These are phyloP conservation scores for Trichoderma sp. DNA, from an alignment of 2,329 filamentous ascomycete species.

Conservation along the genomic window DNA sequence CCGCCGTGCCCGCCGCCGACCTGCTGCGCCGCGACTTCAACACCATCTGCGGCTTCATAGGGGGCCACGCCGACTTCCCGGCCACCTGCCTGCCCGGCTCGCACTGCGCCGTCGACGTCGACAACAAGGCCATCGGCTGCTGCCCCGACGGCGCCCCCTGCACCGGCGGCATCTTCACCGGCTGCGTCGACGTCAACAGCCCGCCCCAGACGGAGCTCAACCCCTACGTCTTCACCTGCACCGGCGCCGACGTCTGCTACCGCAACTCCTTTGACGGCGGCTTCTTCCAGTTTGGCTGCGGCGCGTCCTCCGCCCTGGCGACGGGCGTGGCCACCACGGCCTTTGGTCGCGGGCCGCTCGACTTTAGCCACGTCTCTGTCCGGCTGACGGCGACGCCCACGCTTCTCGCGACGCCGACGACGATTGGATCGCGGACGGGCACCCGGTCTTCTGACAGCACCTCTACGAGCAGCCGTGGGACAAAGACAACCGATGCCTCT, in stretches of 20 bases:
- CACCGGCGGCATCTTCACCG: constrained; percentile 59
- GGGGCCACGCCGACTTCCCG: constrained; percentile 53
- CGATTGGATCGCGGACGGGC: constrained; percentile 39
- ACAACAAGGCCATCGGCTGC: constrained; percentile 56
- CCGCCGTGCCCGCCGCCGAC: not conserved
- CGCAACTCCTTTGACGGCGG: constrained; percentile 58
- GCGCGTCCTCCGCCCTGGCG: constrained; percentile 50
- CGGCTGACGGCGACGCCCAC: constrained; percentile 46
- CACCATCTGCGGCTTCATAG: constrained; percentile 62
- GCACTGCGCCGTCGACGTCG: constrained; percentile 58
- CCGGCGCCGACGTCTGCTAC: constrained; percentile 56
- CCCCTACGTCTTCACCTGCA: constrained; percentile 60
- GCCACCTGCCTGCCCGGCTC: constrained; percentile 61
- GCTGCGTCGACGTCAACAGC: constrained; percentile 57
- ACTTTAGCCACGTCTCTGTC: constrained; percentile 46
- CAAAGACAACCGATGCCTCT: constrained; percentile 1
- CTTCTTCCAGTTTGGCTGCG: constrained; percentile 61
- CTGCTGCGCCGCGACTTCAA: constrained; percentile 49
- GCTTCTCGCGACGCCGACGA: constrained; percentile 47
- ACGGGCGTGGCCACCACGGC: constrained; percentile 53
- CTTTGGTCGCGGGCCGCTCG: constrained; percentile 43
- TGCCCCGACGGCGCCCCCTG: constrained; percentile 57
- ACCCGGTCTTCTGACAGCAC: not conserved
- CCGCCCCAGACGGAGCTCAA: constrained; percentile 54
- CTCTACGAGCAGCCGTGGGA: not conserved